Evolutionary conservation across 2,329 filamentous ascomycete species (phyloP).

Genomic region (Arthrobotrys megalospora): DNA sequence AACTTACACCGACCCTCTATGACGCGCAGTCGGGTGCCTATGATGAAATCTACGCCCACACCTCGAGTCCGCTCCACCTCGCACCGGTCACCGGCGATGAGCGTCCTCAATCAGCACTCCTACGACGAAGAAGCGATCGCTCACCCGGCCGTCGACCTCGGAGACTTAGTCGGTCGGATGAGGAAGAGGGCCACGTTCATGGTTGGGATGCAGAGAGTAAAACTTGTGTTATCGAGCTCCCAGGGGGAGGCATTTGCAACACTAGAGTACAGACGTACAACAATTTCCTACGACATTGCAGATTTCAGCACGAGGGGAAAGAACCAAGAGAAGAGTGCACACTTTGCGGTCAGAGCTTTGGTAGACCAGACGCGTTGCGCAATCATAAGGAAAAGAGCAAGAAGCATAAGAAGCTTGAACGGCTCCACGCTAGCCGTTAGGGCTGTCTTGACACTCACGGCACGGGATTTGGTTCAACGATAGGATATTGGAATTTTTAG

Average conservation of each 20-base stretch:
- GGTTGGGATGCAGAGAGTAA: conserved; percentile 56
- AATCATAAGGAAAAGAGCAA: conserved; percentile 60
- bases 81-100: conserved; percentile 45
- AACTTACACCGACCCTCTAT: conserved; percentile 35
- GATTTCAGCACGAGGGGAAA: conserved; percentile 57
- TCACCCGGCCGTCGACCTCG: conserved; percentile 48
- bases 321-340: conserved; percentile 59
- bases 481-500: neutral
- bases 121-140: conserved; percentile 52
- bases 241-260: conserved; percentile 48
- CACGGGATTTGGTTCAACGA: neutral
- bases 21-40: conserved; percentile 43
- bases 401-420: conserved; percentile 59
- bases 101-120: conserved; percentile 48
- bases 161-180: conserved; percentile 56
- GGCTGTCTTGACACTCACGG: neutral
- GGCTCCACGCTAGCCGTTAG: conserved; percentile 47
- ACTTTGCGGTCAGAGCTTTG: conserved; percentile 55
- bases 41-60: conserved; percentile 46
- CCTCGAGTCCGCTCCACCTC: conserved; percentile 49
- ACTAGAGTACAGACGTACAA: conserved; percentile 57
- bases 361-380: conserved; percentile 58
- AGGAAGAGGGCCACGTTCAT: conserved; percentile 53
- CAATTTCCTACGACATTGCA: conserved; percentile 58
- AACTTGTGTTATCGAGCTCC: conserved; percentile 44